phyloP scores from a whole-genome alignment of 139 green algal species.

The Chlorokybus atmophyticus region DNA sequence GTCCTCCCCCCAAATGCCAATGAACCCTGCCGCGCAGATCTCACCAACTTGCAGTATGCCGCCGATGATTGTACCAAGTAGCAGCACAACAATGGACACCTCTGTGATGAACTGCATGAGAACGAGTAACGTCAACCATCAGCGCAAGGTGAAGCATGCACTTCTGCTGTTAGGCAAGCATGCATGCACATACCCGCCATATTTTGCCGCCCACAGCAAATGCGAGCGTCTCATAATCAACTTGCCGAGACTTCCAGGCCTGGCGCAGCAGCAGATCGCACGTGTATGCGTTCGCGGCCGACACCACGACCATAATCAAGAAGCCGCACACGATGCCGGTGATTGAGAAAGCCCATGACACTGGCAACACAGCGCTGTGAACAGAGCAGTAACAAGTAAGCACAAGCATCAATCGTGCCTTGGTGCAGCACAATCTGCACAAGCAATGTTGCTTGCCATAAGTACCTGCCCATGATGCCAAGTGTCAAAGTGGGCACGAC shows the following conservation, averaged over 20 bases:
- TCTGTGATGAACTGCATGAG: constrained; percentile 11
- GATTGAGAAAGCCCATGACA: constrained; percentile 6
- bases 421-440: background rate
- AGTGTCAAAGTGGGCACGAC: background rate
- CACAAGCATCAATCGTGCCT: too few relatives aligned
- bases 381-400: background rate
- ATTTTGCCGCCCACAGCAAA: constrained; percentile 5
- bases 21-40: background rate
- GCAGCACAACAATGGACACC: constrained; percentile 2
- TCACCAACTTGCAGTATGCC: constrained; percentile 6
- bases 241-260: background rate
- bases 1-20: background rate
- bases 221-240: constrained; percentile 9
- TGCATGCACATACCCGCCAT: constrained; percentile 3
- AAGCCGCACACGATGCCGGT: constrained; percentile 3
- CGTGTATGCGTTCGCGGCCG: constrained; percentile 1
- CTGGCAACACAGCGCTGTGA: constrained; percentile 2
- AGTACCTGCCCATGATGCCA: constrained; percentile 1
- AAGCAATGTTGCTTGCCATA: background rate
- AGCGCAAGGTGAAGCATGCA: background rate
- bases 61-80: constrained; percentile 6
- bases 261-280: constrained; percentile 11
- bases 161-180: background rate
- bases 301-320: background rate
- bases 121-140: background rate